Percentiles rank a stretch among this genome's conserved stretches.
Evolutionary conservation across 2,329 filamentous ascomycete species (phyloP).

Genomic region (Colletotrichum tabaci): DNA sequence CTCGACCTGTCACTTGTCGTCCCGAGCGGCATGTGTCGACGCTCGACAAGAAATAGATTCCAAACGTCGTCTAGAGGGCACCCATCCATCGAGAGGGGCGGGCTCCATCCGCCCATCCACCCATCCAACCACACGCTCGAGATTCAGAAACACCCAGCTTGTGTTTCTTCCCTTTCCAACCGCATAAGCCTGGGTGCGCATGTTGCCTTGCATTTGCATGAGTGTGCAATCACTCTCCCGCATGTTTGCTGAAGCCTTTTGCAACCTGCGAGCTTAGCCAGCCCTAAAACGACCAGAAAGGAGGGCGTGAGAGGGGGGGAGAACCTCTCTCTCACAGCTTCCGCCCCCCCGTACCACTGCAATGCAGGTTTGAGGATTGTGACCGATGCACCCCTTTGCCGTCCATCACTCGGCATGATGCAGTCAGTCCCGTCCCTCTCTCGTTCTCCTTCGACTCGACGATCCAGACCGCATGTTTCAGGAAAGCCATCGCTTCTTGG

Average conservation of each 20-base stretch:
- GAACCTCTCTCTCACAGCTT: neutral
- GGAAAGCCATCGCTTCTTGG: neutral
- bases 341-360: slow-evolving; percentile 22
- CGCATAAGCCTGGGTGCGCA: neutral
- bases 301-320: too few relatives aligned
- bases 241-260: slow-evolving; percentile 12
- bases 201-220: slow-evolving; percentile 17
- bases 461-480: slow-evolving; percentile 2
- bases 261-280: neutral
- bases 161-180: neutral
- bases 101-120: neutral
- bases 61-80: too few relatives aligned
- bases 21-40: slow-evolving; percentile 11
- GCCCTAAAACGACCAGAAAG: neutral
- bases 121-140: slow-evolving; percentile 20
- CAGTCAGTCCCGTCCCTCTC: neutral
- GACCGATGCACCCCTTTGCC: slow-evolving; percentile 32
- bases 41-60: neutral
- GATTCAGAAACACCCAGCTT: slow-evolving; percentile 26
- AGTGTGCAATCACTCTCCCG: slow-evolving; percentile 2
- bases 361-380: slow-evolving; percentile 37
- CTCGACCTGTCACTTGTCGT: slow-evolving; percentile 30
- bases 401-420: slow-evolving; percentile 35
- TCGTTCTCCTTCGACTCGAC: neutral
- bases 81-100: too few relatives aligned